Percentiles rank a stretch among this genome's conserved stretches.
These are phyloP conservation scores for Quercus aquifolioides DNA, from an alignment of 306 rosid genomes.

Conservation along the genomic window DNA sequence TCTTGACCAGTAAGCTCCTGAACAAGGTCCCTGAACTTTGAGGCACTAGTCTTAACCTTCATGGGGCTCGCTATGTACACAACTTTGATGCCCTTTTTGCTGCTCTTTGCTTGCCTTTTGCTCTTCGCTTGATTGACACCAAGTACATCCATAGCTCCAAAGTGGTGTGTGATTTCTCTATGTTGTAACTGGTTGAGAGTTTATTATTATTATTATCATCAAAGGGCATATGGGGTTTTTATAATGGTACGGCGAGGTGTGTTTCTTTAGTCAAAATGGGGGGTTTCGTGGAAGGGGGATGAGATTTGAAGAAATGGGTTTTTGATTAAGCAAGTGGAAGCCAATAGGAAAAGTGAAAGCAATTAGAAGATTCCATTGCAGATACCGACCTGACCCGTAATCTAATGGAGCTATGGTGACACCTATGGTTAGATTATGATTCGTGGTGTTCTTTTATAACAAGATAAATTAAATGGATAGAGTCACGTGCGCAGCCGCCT, in stretches of 20 bases:
- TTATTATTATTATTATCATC: no score
- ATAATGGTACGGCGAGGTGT: constrained; percentile 16
- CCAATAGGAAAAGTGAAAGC: constrained; percentile 7
- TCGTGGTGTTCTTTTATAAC: neutral
- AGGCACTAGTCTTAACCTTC: constrained; percentile 54
- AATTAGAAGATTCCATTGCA: constrained; percentile 3
- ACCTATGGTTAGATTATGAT: neutral
- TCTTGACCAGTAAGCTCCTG: constrained; percentile 58
- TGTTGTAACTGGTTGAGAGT: no score
- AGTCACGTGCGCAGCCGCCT: constrained; percentile 37
- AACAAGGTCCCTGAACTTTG: constrained; percentile 54
- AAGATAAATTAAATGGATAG: neutral
- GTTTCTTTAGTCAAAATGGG: neutral
- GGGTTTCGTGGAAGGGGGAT: constrained; percentile 22
- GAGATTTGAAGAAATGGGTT: neutral
- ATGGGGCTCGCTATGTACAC: constrained; percentile 58
- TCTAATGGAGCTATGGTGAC: neutral
- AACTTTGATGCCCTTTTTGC: constrained; percentile 32
- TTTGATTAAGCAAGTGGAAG: neutral
- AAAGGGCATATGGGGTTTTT: neutral
- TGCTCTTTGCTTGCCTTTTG: constrained; percentile 18
- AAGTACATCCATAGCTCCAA: neutral
- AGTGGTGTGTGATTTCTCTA: no score
- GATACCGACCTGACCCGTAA: constrained; percentile 23
- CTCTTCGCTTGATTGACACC: constrained; percentile 22